A percentile compares a stretch with the other conserved stretches of the same genome.
These are phyloP conservation scores for Pyrenochaeta sp. DNA, from an alignment of 2,329 filamentous ascomycete species.

Conservation along the genomic window DNA sequence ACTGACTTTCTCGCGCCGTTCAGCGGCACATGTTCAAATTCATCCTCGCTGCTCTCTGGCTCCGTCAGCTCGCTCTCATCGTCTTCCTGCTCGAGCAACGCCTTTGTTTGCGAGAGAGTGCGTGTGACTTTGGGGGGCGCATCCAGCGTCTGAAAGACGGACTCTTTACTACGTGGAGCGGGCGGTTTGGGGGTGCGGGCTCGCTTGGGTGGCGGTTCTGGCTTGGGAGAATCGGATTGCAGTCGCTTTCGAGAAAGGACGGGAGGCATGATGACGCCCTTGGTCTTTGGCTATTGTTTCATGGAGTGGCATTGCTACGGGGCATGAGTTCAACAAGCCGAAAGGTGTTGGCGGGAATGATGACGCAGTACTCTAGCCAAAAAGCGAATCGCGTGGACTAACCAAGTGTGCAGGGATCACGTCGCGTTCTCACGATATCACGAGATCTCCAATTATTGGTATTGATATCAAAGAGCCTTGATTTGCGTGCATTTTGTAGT, in stretches of 20 bases:
- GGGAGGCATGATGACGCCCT: slow-evolving; percentile 67
- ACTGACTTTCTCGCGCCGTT: slow-evolving; percentile 42
- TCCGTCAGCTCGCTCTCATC: slow-evolving; percentile 53
- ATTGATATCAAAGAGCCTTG: too few relatives aligned
- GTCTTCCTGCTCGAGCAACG: slow-evolving; percentile 52
- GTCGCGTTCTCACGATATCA: slow-evolving; percentile 29
- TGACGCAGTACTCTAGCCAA: slow-evolving; percentile 32
- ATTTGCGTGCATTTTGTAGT: too few relatives aligned
- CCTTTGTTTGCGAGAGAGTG: slow-evolving; percentile 44
- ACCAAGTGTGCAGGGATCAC: slow-evolving; percentile 22
- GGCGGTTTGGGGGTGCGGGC: slow-evolving; percentile 23
- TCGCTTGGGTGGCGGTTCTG: slow-evolving; percentile 42
- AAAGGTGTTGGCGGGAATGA: slow-evolving; percentile 20
- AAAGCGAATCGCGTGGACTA: slow-evolving; percentile 26
- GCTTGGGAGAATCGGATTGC: slow-evolving; percentile 57
- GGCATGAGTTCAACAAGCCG: not conserved
- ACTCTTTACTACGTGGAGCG: slow-evolving; percentile 43
- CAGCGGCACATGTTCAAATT: slow-evolving; percentile 59
- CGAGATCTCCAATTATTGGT: slow-evolving; percentile 13
- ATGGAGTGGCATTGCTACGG: not conserved
- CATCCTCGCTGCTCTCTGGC: slow-evolving; percentile 53
- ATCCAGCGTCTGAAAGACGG: slow-evolving; percentile 57
- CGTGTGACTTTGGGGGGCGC: slow-evolving; percentile 46
- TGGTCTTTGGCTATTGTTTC: not conserved
- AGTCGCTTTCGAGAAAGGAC: slow-evolving; percentile 72